A percentile compares a stretch with the other conserved stretches of the same genome.
phyloP scores from a whole-genome alignment of 306 rosid species.

The Malus sieversii region DNA sequence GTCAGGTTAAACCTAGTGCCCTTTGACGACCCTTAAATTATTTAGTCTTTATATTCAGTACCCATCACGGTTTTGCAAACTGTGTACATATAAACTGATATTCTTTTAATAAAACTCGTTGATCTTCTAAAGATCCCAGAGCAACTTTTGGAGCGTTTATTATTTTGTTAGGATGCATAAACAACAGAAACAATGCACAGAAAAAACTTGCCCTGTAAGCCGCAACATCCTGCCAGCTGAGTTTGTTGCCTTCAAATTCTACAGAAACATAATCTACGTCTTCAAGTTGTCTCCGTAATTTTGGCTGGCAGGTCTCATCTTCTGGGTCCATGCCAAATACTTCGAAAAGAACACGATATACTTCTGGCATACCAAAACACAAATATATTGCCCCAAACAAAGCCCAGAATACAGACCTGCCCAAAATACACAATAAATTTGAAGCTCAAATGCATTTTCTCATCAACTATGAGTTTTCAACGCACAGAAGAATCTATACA shows the following conservation, averaged over 20 bases:
- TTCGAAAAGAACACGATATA: constrained; percentile 92
- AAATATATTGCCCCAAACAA: constrained; percentile 94
- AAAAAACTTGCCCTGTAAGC: constrained; percentile 63
- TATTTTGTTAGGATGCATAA: neutral
- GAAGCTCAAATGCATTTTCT: constrained; percentile 6
- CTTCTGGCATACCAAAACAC: constrained; percentile 93
- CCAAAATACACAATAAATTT: constrained; percentile 17
- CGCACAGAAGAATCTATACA: constrained; percentile 8
- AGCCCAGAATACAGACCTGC: constrained; percentile 94
- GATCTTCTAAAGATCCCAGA: neutral
- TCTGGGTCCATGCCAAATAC: constrained; percentile 97
- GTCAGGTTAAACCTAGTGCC: neutral
- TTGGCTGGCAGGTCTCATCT: constrained; percentile 79
- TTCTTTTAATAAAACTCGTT: neutral
- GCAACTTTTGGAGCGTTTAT: neutral
- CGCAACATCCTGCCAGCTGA: constrained; percentile 91
- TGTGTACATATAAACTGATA: neutral
- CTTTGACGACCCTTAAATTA: neutral
- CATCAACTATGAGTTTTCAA: neutral
- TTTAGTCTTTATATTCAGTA: neutral
- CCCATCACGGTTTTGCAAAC: constrained; percentile 1
- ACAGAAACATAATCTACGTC: constrained; percentile 88
- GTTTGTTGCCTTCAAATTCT: constrained; percentile 70
- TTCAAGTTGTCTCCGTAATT: constrained; percentile 79
- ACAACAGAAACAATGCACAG: neutral